Base-by-base conservation (phyloP, 2,329 filamentous ascomycete genomes). In the Claviceps quebecensis region DNA sequence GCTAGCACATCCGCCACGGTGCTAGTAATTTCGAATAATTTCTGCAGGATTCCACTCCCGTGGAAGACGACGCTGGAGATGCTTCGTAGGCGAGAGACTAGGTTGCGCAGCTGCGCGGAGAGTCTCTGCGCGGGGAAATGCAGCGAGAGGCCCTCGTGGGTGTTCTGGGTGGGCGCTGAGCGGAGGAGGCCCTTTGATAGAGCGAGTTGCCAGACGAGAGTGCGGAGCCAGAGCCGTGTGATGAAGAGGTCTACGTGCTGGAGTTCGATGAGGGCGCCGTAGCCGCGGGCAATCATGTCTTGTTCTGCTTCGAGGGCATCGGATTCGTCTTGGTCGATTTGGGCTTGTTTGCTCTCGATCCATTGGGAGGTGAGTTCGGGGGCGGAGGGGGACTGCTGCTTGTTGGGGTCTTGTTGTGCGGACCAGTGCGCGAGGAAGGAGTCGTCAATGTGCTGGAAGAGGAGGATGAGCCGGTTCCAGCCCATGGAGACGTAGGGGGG, bases 21-120 rank as follows among this genome's bases (percentile, higher is more conserved):
- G 58, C 76, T 77, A 0, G 76, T 75, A 54, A 81, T 77, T 57
- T 81, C 77, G 51, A 81, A 78, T 4, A 81, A 65, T 59, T 81
- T 81, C 54, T 77, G 72, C 49, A 79, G 65, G 51, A 81, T 76
- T 22, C 74, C 74, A 39, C 69, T 74, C 7, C 77, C 77, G 56
- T 81, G 76, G 4, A 76, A 72, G 29, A 72, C 72, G 53, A 80
- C 72, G 50, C 72, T 72, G 39, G 65, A 61, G 17, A 66, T 61
- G 52, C 61, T 68, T 5, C 62, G 59, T 1, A 70, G 56, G 2
- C 62, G 62, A 45, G 58, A 58, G 16, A 70, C 65, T 14, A 71
- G 62, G 39, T 55, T 62, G 40, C 68, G 67, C 4, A 71, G 61
- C 57, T 71, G 65, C 3, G 60, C 57, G 9, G 67, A 69, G 14